These are phyloP conservation scores for Lasiodiplodia sp. DNA, from an alignment of 2,329 filamentous ascomycete species.

Conservation along the genomic window DNA sequence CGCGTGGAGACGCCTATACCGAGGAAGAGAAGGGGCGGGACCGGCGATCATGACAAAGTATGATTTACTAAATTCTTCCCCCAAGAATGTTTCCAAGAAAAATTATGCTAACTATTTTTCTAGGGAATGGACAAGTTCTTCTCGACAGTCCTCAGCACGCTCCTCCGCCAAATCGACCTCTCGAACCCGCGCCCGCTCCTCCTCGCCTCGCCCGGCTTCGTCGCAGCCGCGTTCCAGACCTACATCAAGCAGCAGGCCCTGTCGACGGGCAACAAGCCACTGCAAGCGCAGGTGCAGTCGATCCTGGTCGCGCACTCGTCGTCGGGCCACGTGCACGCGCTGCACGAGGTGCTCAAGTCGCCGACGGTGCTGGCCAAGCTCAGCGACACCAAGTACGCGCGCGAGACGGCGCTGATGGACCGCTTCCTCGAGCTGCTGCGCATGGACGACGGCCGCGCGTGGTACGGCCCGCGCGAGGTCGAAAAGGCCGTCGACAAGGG, in stretches of 20 bases:
- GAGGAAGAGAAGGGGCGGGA: constrained; percentile 68
- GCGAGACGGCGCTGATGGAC: constrained; percentile 85
- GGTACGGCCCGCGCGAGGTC: constrained; percentile 87
- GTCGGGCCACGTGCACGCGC: constrained; percentile 83
- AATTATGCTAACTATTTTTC: too few species aligned
- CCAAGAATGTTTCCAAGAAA: background rate
- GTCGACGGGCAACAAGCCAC: constrained; percentile 73
- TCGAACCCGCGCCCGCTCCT: constrained; percentile 72
- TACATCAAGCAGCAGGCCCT: constrained; percentile 71
- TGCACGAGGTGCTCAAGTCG: constrained; percentile 86
- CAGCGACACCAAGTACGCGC: constrained; percentile 85
- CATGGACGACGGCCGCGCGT: constrained; percentile 84
- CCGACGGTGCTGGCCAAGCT: constrained; percentile 79
- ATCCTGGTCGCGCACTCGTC: constrained; percentile 81
- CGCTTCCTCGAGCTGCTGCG: constrained; percentile 79
- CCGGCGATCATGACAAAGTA: constrained; percentile 68
- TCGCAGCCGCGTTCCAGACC: constrained; percentile 79
- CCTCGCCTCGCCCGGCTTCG: constrained; percentile 88
- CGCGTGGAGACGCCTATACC: constrained; percentile 71
- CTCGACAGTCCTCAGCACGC: constrained; percentile 75
- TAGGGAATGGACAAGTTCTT: constrained; percentile 77
- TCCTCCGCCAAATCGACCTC: constrained; percentile 82
- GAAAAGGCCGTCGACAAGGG: constrained; percentile 84
- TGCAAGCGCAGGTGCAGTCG: constrained; percentile 69
- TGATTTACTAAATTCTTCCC: background rate